Evolutionary conservation across 371 early-diverging fungal genomes (phyloP), one percentile per base, ranked within the genome.

Genomic region (Actinomortierella wolfii): DNA sequence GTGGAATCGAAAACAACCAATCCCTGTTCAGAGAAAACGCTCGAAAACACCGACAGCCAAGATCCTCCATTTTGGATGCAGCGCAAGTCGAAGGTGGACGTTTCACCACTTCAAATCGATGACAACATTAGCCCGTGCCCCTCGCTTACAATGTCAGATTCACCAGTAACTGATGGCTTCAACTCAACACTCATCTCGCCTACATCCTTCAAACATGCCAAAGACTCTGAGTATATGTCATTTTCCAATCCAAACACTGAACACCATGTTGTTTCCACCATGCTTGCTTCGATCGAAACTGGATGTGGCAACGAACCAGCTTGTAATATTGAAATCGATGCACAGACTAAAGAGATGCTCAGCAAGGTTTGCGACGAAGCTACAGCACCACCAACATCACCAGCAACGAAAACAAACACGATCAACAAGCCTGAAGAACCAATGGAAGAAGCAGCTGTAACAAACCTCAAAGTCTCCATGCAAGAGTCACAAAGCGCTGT

Each of bases 211-310:
- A 59, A 21, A 7, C 52, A 52, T 15, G 60, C 51, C 17, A 57
- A 52, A 42, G 61, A 69, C 42, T 60, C 70, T 46, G 61, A 64
- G 0, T 64, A 64, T 29, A 26, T 69, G 39, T 50, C 61, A 0
- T 20, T 60, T 2, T 48, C 64, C 0, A 42, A 51, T 41, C 47
- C 40, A 24, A 40, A n/a, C 28, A 13, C 20, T 8, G 43, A 17
- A 1, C 49, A 18, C 6, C 41, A 34, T 8, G 57, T n/a, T 51
- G 5, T 13, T 43, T n/a, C 1, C 8, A 14, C 17, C 11, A 15
- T 14, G 28, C 13, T 1, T 17, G 20, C 52, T 8, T n/a, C 21
- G 39, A 34, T 17, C 43, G 5, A 14, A 6, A 40, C 34, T n/a
- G 15, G 23, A 15, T n/a, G 23, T 21, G 23, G 20, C 9, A 24